Percentiles rank a stretch among this genome's conserved stretches.
Evolutionary conservation across 2,329 filamentous ascomycete species (phyloP).

Genomic region (Verticillium tricorpus): DNA sequence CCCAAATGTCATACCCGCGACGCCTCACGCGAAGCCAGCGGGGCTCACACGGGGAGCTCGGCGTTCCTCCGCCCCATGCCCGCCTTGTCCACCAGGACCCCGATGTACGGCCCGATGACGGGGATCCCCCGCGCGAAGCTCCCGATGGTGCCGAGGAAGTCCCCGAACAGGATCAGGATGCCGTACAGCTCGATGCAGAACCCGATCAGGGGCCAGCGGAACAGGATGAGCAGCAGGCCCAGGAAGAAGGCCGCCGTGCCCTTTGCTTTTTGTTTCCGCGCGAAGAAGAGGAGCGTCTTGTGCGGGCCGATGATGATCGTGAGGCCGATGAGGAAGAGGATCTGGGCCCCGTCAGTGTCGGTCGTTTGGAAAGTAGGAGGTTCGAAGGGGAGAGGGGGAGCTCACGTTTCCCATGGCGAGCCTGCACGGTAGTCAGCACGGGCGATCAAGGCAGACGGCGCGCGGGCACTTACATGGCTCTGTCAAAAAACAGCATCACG

Average conservation of each 20-base stretch:
- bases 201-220: slow-evolving; percentile 87
- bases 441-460: neutral
- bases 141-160: slow-evolving; percentile 90
- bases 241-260: slow-evolving; percentile 84
- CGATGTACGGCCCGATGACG: slow-evolving; percentile 82
- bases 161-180: slow-evolving; percentile 88
- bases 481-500: slow-evolving; percentile 95
- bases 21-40: neutral
- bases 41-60: slow-evolving; percentile 67
- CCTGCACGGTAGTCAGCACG: slow-evolving; percentile 40
- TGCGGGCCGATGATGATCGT: slow-evolving; percentile 90
- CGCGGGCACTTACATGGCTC: slow-evolving; percentile 68
- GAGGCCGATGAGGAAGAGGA: slow-evolving; percentile 95
- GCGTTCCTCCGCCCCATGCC: slow-evolving; percentile 68
- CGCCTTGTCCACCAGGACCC: slow-evolving; percentile 64
- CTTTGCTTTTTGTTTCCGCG: slow-evolving; percentile 85
- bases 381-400: slow-evolving; percentile 6
- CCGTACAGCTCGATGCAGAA: slow-evolving; percentile 91
- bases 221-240: slow-evolving; percentile 78
- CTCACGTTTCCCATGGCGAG: slow-evolving; percentile 95
- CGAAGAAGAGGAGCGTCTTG: slow-evolving; percentile 93
- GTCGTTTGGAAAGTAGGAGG: slow-evolving; percentile 4
- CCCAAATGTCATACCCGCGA: too few species aligned
- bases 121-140: slow-evolving; percentile 82
- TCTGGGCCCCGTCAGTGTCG: slow-evolving; percentile 44